phyloP scores from a whole-genome alignment of 2,329 filamentous ascomycete genomes.

The Cercospora citrullina region DNA sequence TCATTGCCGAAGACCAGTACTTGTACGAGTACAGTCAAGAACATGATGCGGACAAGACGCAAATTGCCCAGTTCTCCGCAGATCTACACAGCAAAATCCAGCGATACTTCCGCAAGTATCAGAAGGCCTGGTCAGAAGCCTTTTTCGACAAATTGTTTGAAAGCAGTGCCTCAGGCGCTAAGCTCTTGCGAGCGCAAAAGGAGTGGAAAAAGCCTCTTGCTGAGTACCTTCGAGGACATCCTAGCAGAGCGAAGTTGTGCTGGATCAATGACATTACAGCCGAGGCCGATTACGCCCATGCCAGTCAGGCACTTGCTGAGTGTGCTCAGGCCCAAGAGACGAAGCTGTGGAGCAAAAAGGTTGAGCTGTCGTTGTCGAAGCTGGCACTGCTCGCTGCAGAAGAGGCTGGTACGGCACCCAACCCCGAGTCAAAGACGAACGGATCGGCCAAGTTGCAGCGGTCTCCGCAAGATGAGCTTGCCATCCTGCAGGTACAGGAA shows the following conservation, averaged over 20 bases:
- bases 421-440: slow-evolving; percentile 5
- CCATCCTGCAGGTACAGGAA: slow-evolving; percentile 77
- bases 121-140: slow-evolving; percentile 68
- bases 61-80: slow-evolving; percentile 39
- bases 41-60: slow-evolving; percentile 13
- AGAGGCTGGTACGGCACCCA: slow-evolving; percentile 34
- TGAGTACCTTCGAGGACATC: slow-evolving; percentile 70
- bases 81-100: slow-evolving; percentile 48
- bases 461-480: slow-evolving; percentile 55
- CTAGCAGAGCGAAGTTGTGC: slow-evolving; percentile 72
- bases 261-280: slow-evolving; percentile 93
- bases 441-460: slow-evolving; percentile 2
- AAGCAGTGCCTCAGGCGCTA: slow-evolving; percentile 59
- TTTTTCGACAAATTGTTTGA: slow-evolving; percentile 77
- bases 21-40: slow-evolving; percentile 38
- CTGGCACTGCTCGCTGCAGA: slow-evolving; percentile 66
- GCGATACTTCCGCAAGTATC: slow-evolving; percentile 63
- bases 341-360: slow-evolving; percentile 88
- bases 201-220: slow-evolving; percentile 71
- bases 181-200: slow-evolving; percentile 64
- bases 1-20: slow-evolving; percentile 49
- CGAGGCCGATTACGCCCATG: slow-evolving; percentile 72
- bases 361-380: slow-evolving; percentile 87
- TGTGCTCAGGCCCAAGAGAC: slow-evolving; percentile 71
- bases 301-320: slow-evolving; percentile 68